Evolutionary conservation across 768 basidiomycete species (phyloP).

Genomic region (Lactifluus subvellereus): DNA sequence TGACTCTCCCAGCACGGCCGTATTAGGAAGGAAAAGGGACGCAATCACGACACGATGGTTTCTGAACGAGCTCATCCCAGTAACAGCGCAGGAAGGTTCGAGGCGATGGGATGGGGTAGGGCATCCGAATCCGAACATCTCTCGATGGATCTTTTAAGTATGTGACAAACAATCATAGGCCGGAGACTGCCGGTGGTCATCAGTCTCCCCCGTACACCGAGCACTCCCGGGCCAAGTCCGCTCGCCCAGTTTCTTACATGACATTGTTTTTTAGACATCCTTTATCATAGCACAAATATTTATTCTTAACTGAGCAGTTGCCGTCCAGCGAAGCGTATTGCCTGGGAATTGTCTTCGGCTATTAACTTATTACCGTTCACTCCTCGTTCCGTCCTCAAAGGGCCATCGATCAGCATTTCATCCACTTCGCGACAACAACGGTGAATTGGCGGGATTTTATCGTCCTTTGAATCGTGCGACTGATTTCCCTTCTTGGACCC

Average conservation of each 20-base stretch:
- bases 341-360: background rate
- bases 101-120: constrained; percentile 1
- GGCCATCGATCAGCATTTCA: constrained; percentile 12
- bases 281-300: background rate
- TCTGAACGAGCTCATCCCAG: constrained; percentile 60
- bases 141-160: constrained; percentile 6
- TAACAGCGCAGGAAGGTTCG: background rate
- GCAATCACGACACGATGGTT: constrained; percentile 74
- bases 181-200: constrained; percentile 15
- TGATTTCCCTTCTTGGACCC: background rate
- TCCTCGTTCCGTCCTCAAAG: background rate
- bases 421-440: constrained; percentile 10
- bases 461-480: background rate
- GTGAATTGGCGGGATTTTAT: constrained; percentile 11
- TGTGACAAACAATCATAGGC: background rate
- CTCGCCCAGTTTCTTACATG: background rate
- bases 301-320: constrained; percentile 3
- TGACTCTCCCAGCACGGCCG: constrained; percentile 58
- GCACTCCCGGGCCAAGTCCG: background rate
- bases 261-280: background rate
- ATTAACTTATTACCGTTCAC: background rate
- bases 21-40: constrained; percentile 77
- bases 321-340: background rate
- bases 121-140: background rate
- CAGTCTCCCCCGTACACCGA: too few species aligned